These are phyloP conservation scores for Cryptococcus sp. DNA, from an alignment of 1,284 basidiomycete species.

Conservation along the genomic window DNA sequence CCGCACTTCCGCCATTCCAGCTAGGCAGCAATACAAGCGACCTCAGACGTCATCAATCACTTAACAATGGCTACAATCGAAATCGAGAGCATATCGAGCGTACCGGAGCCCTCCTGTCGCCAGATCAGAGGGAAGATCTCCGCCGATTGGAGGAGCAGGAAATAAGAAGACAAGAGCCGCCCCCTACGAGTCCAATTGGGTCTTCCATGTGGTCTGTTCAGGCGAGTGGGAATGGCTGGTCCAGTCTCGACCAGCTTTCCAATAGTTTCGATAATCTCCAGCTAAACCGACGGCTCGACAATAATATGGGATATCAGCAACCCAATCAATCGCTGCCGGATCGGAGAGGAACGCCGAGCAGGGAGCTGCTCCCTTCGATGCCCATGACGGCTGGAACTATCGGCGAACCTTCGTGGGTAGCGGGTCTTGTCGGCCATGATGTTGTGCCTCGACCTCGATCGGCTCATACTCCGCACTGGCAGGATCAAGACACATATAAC, in stretches of 20 bases:
- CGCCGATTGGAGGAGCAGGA: constrained; percentile 9
- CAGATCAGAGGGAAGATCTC: constrained; percentile 38
- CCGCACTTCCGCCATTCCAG: constrained; percentile 30
- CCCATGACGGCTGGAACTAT: constrained; percentile 2
- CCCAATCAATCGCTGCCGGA: too few relatives aligned
- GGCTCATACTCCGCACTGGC: constrained; percentile 11
- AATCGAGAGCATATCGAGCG: constrained; percentile 38
- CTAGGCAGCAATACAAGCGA: constrained; percentile 19
- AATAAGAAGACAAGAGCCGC: constrained; percentile 18
- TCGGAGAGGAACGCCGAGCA: constrained; percentile 1
- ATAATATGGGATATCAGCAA: too few relatives aligned
- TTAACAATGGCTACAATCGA: constrained; percentile 42
- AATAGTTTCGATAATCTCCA: constrained; percentile 44
- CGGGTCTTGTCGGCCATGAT: constrained; percentile 40
- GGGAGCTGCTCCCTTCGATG: background rate
- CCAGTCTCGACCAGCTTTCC: background rate
- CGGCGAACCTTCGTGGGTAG: constrained; percentile 44
- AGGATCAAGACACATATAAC: constrained; percentile 10
- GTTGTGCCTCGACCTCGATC: constrained; percentile 24
- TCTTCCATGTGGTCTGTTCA: constrained; percentile 35
- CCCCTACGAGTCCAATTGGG: constrained; percentile 37
- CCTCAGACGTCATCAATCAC: constrained; percentile 44
- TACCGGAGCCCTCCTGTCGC: constrained; percentile 34
- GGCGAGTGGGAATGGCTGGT: background rate
- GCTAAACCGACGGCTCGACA: constrained; percentile 12